Percentiles rank a stretch among this genome's conserved stretches.
These are phyloP conservation scores for Gynandropsis gynandra DNA, from an alignment of 345 rosid species.

Conservation along the genomic window DNA sequence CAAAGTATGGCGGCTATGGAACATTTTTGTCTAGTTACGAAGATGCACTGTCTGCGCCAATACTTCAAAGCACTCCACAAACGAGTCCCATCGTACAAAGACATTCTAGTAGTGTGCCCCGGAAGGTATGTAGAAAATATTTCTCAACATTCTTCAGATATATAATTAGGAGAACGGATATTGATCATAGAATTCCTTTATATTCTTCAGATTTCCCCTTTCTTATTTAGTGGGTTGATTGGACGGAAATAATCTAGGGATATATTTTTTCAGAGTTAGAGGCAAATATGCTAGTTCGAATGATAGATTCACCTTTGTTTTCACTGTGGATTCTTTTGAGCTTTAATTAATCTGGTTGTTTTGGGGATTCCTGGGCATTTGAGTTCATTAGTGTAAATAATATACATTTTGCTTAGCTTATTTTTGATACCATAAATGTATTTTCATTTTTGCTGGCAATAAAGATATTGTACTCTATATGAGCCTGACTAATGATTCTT, in stretches of 20 bases:
- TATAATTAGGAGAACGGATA: too few species aligned
- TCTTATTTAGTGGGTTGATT: background rate
- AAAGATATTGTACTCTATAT: background rate
- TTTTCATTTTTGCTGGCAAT: background rate
- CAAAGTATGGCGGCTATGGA: slow-evolving; percentile 53
- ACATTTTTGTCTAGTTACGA: slow-evolving; percentile 57
- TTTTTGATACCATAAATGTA: too few species aligned
- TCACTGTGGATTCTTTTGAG: slow-evolving; percentile 2
- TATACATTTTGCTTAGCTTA: background rate
- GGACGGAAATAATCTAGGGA: background rate
- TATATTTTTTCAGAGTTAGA: slow-evolving; percentile 4
- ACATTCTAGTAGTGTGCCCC: slow-evolving; percentile 29
- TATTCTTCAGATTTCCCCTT: too few species aligned
- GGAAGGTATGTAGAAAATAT: slow-evolving; percentile 37
- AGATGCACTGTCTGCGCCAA: slow-evolving; percentile 23
- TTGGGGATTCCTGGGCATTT: background rate
- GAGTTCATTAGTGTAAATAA: slow-evolving; percentile 1
- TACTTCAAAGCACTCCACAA: slow-evolving; percentile 32
- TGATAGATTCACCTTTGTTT: slow-evolving; percentile 3
- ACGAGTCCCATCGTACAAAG: slow-evolving; percentile 25
- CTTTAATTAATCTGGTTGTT: background rate
- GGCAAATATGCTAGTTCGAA: slow-evolving; percentile 3
- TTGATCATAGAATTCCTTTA: too few species aligned
- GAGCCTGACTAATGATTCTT: slow-evolving; percentile 2
- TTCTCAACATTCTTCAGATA: background rate